phyloP scores from a whole-genome alignment of 768 basidiomycete genomes.

The Mrakia blollopis region DNA sequence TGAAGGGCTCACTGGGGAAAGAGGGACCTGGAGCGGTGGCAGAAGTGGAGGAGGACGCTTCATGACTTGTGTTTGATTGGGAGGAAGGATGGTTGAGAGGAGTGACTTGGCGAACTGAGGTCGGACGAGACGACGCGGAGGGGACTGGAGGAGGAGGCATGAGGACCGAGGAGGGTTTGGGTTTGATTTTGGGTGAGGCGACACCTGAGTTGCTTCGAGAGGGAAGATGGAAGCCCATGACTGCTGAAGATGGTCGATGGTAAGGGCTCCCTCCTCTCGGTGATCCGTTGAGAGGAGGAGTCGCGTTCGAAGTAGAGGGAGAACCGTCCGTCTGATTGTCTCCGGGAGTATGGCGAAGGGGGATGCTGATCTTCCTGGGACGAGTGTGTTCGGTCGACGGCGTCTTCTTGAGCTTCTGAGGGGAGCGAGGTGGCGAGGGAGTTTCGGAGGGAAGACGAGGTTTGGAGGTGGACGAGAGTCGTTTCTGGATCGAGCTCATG shows the following conservation, averaged over 20 bases:
- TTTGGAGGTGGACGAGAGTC: conserved; percentile 13
- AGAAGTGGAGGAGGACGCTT: neutral
- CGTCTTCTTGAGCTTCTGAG: neutral
- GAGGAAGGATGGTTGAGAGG: neutral
- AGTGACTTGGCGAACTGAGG: neutral
- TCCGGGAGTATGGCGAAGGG: neutral
- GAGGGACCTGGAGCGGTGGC: neutral
- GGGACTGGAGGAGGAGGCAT: conserved; percentile 25
- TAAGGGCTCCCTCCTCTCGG: neutral
- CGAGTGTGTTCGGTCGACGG: conserved; percentile 3
- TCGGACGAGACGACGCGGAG: neutral
- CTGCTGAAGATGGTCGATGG: conserved; percentile 6
- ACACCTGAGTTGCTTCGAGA: conserved; percentile 6
- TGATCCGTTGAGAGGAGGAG: neutral
- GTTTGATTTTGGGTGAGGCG: conserved; percentile 14
- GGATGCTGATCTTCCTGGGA: neutral
- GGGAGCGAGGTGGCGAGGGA: neutral
- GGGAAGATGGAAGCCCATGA: conserved; percentile 20
- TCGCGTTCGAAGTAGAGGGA: neutral
- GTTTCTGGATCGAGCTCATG: conserved; percentile 17
- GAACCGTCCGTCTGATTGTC: neutral
- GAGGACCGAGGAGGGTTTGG: conserved; percentile 1
- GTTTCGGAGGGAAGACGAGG: neutral
- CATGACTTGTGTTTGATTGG: neutral
- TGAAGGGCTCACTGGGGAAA: neutral